These are phyloP conservation scores for Haematococcus lacustris DNA, from an alignment of 139 green algal species.

Conservation along the genomic window DNA sequence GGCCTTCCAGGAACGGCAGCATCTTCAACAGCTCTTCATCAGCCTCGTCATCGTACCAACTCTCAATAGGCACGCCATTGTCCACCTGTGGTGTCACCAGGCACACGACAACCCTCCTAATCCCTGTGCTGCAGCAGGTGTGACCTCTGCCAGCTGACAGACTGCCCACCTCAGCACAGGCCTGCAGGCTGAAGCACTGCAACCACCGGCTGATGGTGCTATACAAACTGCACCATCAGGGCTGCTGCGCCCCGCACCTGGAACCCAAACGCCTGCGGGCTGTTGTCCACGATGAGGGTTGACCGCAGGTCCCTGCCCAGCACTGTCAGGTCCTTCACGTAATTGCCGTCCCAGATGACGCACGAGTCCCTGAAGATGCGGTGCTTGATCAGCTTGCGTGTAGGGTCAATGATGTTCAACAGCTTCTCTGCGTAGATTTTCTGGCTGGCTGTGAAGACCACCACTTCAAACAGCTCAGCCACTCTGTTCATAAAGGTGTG, in stretches of 20 bases:
- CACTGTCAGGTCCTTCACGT: conserved; percentile 77
- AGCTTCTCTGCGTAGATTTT: conserved; percentile 58
- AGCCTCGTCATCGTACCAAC: conserved; percentile 83
- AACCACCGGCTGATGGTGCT: too few species aligned
- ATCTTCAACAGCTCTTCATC: conserved; percentile 79
- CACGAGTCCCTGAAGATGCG: conserved; percentile 89
- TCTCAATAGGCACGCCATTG: conserved; percentile 95
- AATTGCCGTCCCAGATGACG: conserved; percentile 91
- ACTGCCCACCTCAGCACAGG: too few species aligned
- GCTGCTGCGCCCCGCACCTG: conserved; percentile 51
- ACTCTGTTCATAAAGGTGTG: conserved; percentile 69
- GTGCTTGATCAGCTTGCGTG: conserved; percentile 64
- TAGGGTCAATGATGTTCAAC: conserved; percentile 25
- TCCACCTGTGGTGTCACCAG: too few species aligned
- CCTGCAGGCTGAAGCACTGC: too few species aligned
- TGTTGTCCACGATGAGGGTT: conserved; percentile 93
- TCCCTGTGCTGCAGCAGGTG: too few species aligned
- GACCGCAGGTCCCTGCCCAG: conserved; percentile 82
- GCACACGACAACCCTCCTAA: too few species aligned
- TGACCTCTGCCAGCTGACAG: too few species aligned
- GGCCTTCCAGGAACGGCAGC: conserved; percentile 83
- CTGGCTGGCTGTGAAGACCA: conserved; percentile 91
- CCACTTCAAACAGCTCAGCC: conserved; percentile 67
- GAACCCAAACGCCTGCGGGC: conserved; percentile 75
- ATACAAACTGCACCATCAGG: too few species aligned